Conservation (phyloP, 2,329 filamentous ascomycete genomes). For the Coleophoma eucalyptorum region DNA sequence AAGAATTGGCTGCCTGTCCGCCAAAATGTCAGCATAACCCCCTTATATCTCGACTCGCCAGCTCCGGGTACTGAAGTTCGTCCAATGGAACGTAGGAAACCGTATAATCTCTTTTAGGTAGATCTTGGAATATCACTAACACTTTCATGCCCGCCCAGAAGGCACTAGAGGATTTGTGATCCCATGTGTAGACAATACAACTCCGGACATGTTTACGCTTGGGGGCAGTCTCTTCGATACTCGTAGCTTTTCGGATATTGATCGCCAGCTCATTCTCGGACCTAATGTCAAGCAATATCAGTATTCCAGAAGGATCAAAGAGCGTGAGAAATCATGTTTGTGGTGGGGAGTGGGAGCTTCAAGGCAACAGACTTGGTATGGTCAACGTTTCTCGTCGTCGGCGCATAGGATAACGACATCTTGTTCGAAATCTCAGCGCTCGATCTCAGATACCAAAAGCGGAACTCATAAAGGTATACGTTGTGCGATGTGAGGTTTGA, state of each 20-base stretch:
- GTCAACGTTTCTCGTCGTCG: slow-evolving; percentile 27
- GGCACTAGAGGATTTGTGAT: slow-evolving; percentile 90
- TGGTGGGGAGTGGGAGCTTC: slow-evolving; percentile 3
- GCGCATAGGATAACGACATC: slow-evolving; percentile 23
- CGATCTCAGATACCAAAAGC: too few species aligned
- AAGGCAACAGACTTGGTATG: slow-evolving; percentile 25
- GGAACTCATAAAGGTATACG: too few species aligned
- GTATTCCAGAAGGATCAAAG: slow-evolving; percentile 1
- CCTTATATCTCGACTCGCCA: not conserved
- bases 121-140: slow-evolving; percentile 46
- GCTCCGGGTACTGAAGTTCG: not conserved
- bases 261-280: slow-evolving; percentile 66
- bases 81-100: too few species aligned
- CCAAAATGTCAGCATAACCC: not conserved
- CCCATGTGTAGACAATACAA: slow-evolving; percentile 99
- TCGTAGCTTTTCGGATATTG: slow-evolving; percentile 69
- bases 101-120: not conserved
- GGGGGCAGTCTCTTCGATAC: slow-evolving; percentile 62
- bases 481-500: too few species aligned
- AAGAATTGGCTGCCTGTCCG: slow-evolving; percentile 81
- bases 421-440: slow-evolving; percentile 2
- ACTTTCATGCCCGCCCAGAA: slow-evolving; percentile 99
- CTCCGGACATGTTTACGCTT: slow-evolving; percentile 93
- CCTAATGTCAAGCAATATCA: slow-evolving; percentile 33
- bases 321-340: not conserved